These are phyloP conservation scores for Schizochytrium sp. DNA, from an alignment of 108 stramenopile species.

Conservation along the genomic window DNA sequence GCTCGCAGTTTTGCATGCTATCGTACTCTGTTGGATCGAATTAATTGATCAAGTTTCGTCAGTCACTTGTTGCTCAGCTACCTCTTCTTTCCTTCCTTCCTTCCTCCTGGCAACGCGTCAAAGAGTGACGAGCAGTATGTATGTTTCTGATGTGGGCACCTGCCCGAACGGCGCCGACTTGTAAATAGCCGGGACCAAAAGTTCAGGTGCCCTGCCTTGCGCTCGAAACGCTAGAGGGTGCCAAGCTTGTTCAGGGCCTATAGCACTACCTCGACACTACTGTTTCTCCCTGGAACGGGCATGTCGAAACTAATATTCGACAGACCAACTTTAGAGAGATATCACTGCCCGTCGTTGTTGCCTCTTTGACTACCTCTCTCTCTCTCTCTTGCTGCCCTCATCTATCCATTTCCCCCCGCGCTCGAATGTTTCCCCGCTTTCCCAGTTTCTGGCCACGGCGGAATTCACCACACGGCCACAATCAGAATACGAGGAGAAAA, in stretches of 20 bases:
- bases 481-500: constrained; percentile 4
- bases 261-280: not conserved
- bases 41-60: no score
- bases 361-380: no score
- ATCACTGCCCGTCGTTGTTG: no score
- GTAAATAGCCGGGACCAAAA: not conserved
- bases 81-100: no score
- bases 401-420: not conserved
- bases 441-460: not conserved
- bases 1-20: no score
- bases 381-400: not conserved
- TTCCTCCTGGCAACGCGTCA: no score
- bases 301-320: not conserved
- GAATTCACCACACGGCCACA: not conserved
- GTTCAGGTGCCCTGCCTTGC: not conserved
- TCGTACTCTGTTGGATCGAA: no score
- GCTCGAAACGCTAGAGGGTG: not conserved
- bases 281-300: not conserved
- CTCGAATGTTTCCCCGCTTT: not conserved
- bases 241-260: constrained; percentile 3
- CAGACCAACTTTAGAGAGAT: constrained; percentile 1
- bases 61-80: no score
- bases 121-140: not conserved
- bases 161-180: not conserved
- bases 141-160: not conserved